Evolutionary conservation across 441 rosid species (phyloP).

Genomic region (Iberis amara): DNA sequence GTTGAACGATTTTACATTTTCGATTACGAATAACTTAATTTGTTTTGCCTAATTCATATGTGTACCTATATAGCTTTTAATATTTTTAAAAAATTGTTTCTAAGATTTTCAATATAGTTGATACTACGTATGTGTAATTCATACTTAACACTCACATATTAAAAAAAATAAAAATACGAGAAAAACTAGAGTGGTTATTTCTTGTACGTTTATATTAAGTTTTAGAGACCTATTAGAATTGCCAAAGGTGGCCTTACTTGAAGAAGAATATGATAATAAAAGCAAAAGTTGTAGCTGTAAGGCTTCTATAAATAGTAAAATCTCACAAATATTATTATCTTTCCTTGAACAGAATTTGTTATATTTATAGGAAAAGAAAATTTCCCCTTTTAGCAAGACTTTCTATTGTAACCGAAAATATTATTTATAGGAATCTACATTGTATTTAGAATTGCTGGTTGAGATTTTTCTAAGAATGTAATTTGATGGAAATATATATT

Average conservation of each 20-base stretch:
- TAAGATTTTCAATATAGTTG: too few species aligned
- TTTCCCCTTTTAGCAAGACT: background rate
- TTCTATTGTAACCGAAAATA: conserved; percentile 6
- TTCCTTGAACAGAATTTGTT: background rate
- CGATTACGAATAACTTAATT: too few species aligned
- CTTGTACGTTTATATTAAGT: too few species aligned
- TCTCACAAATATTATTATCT: background rate
- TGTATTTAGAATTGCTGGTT: background rate
- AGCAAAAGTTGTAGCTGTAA: conserved; percentile 25
- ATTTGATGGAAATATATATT: background rate
- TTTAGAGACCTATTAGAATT: too few species aligned
- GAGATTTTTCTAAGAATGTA: background rate
- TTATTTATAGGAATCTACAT: background rate
- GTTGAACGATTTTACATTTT: too few species aligned
- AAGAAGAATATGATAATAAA: conserved; percentile 2
- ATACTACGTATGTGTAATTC: too few species aligned
- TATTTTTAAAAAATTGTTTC: too few species aligned
- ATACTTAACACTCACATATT: too few species aligned
- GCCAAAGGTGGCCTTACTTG: background rate
- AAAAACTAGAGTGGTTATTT: too few species aligned
- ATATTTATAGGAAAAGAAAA: conserved; percentile 5
- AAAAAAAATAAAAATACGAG: too few species aligned
- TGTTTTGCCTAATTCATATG: too few species aligned
- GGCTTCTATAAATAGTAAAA: conserved; percentile 17
- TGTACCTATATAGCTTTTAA: too few species aligned